Base-by-base conservation (phyloP, 192 early-diverging fungal genomes). In the Phycomyces nitens region DNA sequence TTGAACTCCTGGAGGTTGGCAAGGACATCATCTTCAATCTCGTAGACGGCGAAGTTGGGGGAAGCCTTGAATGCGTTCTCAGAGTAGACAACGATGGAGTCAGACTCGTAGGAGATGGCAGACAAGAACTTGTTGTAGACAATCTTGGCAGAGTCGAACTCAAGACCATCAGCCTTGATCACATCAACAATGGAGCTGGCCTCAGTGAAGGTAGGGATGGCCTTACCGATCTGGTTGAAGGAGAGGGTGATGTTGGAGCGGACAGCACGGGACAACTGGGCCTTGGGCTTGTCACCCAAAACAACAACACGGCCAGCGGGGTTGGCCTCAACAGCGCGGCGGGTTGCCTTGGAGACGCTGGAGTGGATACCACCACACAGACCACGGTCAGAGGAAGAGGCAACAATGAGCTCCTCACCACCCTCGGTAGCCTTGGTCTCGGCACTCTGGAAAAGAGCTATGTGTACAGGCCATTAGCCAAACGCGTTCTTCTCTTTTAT, bases 311-410 rank as follows among this genome's bases (percentile, higher is more conserved):
- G 70, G 18, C 80, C 64, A 4, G 86, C 80, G 50, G 80, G 73
- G 54, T 84, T 68, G n/a, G 78, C 68, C 39, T 72, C 77, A 29
- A 95, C 59, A 66, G 80, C 72, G 56, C 73, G 82, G 66, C 90
- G 89, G 71, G 91, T 88, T 66, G 75, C 77, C 77, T 95, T 94
- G 70, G 93, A 79, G 43, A 99, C 88, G 63, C 89, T 92, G 68
- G 88, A 90, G 90, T 99, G 95, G 77, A 99, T 95, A 86, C 95
- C 95, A 77, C 96, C 95, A 79, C 97, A 99, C 34, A 99, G 89
- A 81, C 97, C 97, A 84, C 93, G 88, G 84, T 99, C 97, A 52
- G 93, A 95, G 38, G 94, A 97, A 50, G 90, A 82, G 24, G 91
- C 88, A 62, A 99, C 76, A 62, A 88, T 80, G 34, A 97, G 71